Evolutionary conservation across 306 rosid genomes (phyloP), one percentile per base, ranked within the genome.

Genomic region (Prinsepia uniflora): DNA sequence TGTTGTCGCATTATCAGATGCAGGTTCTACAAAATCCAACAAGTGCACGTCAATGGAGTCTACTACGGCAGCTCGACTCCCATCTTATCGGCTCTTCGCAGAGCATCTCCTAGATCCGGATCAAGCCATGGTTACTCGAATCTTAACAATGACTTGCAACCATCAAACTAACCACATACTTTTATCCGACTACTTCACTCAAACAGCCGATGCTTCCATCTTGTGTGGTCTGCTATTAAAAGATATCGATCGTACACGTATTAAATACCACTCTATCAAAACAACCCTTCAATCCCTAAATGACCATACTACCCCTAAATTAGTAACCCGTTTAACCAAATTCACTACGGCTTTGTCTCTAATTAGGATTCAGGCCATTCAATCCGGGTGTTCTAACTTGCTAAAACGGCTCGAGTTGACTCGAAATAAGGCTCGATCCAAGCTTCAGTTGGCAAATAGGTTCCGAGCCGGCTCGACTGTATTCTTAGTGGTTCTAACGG

Each of bases 51-150:
- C 85, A 20, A 59, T 73, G 72, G 84, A 76, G 40, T 72, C 90
- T 9, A 81, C 94, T 19, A 79, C 91, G 0, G 79, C 96, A 0
- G 73, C 86, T 6, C 88, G 96, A 0, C 96, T 92, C 42, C 84
- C 96, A 0, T 90, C 98, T 14, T 92, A 92, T 40, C 85, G 98
- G 5, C 76, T 90, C 18, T 92, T 92, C 10, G 83, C 76, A 0
- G 98, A 92, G 68, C 86, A 88, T 11, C 72, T 92, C 8, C 76
- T 92, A 69, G 96, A 92, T 40, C 96, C 96, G 3, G 80, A 84
- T 48, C 91, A 90, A 18, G 73, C 86, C 73, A 85, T 84, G 0
- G 57, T 78, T 4, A 61, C 61, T 4, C 78, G 36, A n/a, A 72
- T 86, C 69, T 17, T 92, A 22, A 11, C 76, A 5, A 14, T 54